Evolutionary conservation across 2,329 filamentous ascomycete genomes (phyloP).

Genomic region (Fusarium coffeatum): DNA sequence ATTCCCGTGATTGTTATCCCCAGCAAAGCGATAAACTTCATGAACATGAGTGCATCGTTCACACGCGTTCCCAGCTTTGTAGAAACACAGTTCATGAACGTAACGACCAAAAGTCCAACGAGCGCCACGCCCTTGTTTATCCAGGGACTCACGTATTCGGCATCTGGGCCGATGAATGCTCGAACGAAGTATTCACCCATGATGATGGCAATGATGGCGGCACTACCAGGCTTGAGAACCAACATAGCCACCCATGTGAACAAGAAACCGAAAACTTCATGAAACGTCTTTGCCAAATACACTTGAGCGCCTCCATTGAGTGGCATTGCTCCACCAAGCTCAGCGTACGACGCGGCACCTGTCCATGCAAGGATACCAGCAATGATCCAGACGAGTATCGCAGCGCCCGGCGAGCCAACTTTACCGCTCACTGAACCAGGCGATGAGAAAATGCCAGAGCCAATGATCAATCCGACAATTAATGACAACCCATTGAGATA

Average conservation of each 20-base stretch:
- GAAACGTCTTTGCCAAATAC: conserved; percentile 96
- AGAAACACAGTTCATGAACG: conserved; percentile 88
- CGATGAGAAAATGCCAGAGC: conserved; percentile 95
- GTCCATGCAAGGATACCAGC: conserved; percentile 97
- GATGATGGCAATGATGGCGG: conserved; percentile 96
- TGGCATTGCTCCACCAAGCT: conserved; percentile 94
- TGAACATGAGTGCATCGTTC: conserved; percentile 94
- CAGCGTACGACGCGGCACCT: conserved; percentile 92
- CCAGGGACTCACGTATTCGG: conserved; percentile 83
- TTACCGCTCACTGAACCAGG: conserved; percentile 93
- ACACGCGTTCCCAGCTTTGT: conserved; percentile 88
- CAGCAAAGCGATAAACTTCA: conserved; percentile 92
- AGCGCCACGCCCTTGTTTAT: conserved; percentile 90
- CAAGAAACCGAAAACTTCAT: conserved; percentile 90
- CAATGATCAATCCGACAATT: conserved; percentile 93
- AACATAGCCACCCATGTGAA: conserved; percentile 97
- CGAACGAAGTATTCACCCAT: conserved; percentile 98
- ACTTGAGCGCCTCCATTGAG: conserved; percentile 94
- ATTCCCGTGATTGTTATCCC: conserved; percentile 89
- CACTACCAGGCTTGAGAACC: conserved; percentile 91
- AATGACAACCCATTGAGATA: conserved; percentile 93
- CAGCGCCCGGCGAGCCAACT: conserved; percentile 89
- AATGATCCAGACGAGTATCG: conserved; percentile 90
- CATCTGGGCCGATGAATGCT: conserved; percentile 87
- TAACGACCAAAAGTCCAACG: conserved; percentile 79